Evolutionary conservation across 176 grass and related monocot species (phyloP).

Genomic region (Paspalum notatum): DNA sequence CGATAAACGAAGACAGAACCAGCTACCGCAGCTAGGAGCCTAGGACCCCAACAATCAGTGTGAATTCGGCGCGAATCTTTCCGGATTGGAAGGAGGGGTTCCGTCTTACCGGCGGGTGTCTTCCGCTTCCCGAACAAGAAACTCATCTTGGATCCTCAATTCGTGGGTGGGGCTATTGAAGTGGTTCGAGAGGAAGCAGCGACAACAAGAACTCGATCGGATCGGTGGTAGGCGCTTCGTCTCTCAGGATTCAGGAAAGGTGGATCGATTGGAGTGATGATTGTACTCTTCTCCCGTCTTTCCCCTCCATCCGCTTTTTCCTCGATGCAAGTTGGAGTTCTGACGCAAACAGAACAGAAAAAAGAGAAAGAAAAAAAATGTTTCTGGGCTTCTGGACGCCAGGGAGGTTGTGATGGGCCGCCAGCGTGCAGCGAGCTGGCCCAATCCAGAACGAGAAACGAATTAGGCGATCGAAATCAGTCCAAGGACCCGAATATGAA

Average conservation of each 20-base stretch:
- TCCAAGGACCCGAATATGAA: too few species aligned
- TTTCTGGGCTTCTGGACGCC: too few species aligned
- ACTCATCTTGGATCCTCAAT: slow-evolving; percentile 59
- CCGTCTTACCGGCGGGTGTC: slow-evolving; percentile 69
- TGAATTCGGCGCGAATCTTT: neutral
- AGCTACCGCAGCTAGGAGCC: neutral
- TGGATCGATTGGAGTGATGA: slow-evolving; percentile 13
- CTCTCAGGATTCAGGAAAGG: neutral
- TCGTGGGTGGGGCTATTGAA: neutral
- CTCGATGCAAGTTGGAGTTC: neutral
- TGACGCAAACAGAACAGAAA: neutral
- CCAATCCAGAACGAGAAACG: too few species aligned
- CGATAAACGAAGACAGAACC: neutral
- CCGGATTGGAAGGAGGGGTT: neutral
- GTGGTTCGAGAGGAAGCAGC: neutral
- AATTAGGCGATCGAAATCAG: too few species aligned
- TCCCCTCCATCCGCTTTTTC: neutral
- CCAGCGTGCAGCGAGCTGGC: too few species aligned
- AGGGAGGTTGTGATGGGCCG: too few species aligned
- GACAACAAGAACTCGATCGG: neutral
- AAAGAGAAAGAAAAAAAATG: too few species aligned
- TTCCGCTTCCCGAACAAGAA: slow-evolving; percentile 85
- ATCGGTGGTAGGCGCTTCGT: neutral
- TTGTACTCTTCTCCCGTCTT: neutral
- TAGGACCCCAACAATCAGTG: neutral